Conservation (phyloP, 495 filamentous ascomycete genomes). For the Penicillium soppii region DNA sequence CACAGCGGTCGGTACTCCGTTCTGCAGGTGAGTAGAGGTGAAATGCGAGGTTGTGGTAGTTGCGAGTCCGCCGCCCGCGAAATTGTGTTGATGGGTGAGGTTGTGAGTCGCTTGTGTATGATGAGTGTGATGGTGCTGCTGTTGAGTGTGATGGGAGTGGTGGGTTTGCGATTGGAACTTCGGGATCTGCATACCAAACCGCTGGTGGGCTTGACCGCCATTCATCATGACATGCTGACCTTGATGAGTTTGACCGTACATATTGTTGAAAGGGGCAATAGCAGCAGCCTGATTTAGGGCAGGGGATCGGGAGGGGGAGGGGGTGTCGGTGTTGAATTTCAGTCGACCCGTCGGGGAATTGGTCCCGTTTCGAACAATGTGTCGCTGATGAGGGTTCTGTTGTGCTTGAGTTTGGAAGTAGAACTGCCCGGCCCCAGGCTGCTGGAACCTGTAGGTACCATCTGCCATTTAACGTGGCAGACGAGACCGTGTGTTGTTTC, state of each 20-base stretch:
- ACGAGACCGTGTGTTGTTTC: constrained; percentile 40
- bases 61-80: constrained; percentile 71
- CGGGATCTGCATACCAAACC: constrained; percentile 63
- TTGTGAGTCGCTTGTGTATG: constrained; percentile 70
- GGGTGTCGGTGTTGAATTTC: constrained; percentile 60
- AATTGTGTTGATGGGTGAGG: constrained; percentile 74
- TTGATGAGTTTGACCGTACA: constrained; percentile 82
- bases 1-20: constrained; percentile 62
- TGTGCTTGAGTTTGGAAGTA: constrained; percentile 57
- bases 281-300: constrained; percentile 65
- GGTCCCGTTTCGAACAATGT: constrained; percentile 57
- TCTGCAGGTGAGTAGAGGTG: constrained; percentile 69
- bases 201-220: constrained; percentile 58
- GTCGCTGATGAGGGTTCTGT: constrained; percentile 49
- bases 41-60: constrained; percentile 73
- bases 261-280: constrained; percentile 62
- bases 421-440: constrained; percentile 66
- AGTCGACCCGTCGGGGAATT: constrained; percentile 44
- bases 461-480: constrained; percentile 75
- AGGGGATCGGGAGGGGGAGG: constrained; percentile 67
- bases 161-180: constrained; percentile 71
- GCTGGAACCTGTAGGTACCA: constrained; percentile 75
- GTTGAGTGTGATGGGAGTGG: constrained; percentile 72
- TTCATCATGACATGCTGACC: constrained; percentile 80
- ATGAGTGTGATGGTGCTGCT: constrained; percentile 70